phyloP scores from a whole-genome alignment of 2,329 filamentous ascomycete species.

The Trichoderma breve region DNA sequence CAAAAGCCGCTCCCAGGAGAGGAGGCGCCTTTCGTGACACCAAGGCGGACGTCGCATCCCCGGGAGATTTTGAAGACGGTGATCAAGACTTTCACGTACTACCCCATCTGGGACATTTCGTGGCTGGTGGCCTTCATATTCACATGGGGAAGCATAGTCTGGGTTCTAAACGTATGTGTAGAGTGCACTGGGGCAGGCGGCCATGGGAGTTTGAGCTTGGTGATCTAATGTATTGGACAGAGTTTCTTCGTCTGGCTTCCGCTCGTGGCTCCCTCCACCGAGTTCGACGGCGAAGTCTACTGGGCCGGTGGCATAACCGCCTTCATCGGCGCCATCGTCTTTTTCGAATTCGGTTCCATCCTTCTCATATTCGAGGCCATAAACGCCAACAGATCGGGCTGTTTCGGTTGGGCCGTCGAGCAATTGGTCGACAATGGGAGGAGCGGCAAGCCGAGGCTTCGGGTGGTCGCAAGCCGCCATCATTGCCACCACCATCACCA shows the following conservation, averaged over 20 bases:
- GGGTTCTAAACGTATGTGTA: slow-evolving; percentile 35
- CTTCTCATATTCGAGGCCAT: slow-evolving; percentile 65
- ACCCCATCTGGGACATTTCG: slow-evolving; percentile 43
- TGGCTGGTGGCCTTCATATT: slow-evolving; percentile 43
- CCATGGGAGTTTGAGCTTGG: not conserved
- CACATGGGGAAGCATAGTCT: slow-evolving; percentile 34
- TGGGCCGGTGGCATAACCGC: slow-evolving; percentile 60
- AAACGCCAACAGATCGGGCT: slow-evolving; percentile 63
- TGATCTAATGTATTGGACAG: slow-evolving; percentile 46
- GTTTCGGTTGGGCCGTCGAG: slow-evolving; percentile 68
- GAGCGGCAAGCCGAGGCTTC: slow-evolving; percentile 5
- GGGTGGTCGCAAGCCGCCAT: slow-evolving; percentile 7
- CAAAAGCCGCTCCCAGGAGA: slow-evolving; percentile 27
- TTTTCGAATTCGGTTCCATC: slow-evolving; percentile 61
- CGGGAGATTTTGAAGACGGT: slow-evolving; percentile 30
- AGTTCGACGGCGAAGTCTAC: slow-evolving; percentile 53
- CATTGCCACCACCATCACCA: slow-evolving; percentile 32
- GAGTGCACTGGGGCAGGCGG: slow-evolving; percentile 24
- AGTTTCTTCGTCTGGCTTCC: slow-evolving; percentile 65
- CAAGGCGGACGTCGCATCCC: slow-evolving; percentile 28
- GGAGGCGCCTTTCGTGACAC: slow-evolving; percentile 13
- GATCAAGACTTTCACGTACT: slow-evolving; percentile 37
- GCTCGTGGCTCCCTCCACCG: slow-evolving; percentile 47
- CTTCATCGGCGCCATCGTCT: slow-evolving; percentile 63
- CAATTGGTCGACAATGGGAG: slow-evolving; percentile 37